Evolutionary conservation across 1,139 yeast species (phyloP), one percentile per base, ranked within the genome.

Genomic region (Geotrichum phurueaensis): DNA sequence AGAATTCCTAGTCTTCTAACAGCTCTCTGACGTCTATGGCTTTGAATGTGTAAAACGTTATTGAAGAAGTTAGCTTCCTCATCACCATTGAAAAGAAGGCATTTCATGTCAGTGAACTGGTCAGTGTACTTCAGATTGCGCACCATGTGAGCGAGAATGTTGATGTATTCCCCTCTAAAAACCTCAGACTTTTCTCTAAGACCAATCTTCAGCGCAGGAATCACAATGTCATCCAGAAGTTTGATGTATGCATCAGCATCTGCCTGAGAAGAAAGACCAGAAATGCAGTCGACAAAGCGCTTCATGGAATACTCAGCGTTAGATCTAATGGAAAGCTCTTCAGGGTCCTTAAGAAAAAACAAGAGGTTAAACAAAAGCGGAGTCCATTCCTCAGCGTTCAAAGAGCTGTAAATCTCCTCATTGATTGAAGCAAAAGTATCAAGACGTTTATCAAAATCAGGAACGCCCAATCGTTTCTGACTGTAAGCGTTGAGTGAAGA

Each of bases 21-120:
- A 0, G 97, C 96, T 68, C 90, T 81, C 71, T 87, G 91, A 68
- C 97, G 86, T 74, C 96, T 84, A 69, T 87, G 92, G 25, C 87
- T 71, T 75, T 95, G 99, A 57, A 94, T 85, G 71, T 94, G 97
- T 64, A 81, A 81, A 52, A 95, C 79, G 69, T 91, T 91, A 62
- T 79, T 76, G 76, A 94, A 94, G 70, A 94, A 91, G 71, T 89
- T 86, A 0, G 91, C 87, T 68, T 90, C 97, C 54, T 87, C 96
- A 68, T 90, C 96, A 51, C 85, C 86, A 56, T 53, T 51, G 67
- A 78, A 81, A 1, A 87, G 75, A 56, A 94, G 76, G 1, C 82
- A 78, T 62, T 81, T 81, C 92, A 91, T 80, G 66, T 89, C 96
- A 29, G 78, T 77, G 53, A 90, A 76, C 5, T 22, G 47, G 25